Percentiles rank a stretch among this genome's conserved stretches.
Conservation (phyloP, 805 yeast species). For the Barnettozyma sp. region DNA sequence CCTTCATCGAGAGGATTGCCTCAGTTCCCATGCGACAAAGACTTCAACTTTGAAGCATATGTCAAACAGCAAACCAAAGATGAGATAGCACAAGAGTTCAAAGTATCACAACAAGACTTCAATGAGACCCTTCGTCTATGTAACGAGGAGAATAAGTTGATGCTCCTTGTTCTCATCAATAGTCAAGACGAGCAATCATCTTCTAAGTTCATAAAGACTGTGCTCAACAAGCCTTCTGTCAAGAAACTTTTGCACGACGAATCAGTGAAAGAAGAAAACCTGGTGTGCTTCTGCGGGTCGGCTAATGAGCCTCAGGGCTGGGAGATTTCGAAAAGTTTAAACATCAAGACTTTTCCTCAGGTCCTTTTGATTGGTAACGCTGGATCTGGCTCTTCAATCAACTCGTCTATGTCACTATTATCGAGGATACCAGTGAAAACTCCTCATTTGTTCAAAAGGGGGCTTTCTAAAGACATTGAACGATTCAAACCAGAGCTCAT, state of each 20-base stretch:
- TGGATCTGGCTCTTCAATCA: slow-evolving; percentile 35
- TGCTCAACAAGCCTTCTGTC: slow-evolving; percentile 33
- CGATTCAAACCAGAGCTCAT: slow-evolving; percentile 56
- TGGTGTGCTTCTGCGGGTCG: slow-evolving; percentile 59
- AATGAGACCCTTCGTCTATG: slow-evolving; percentile 18
- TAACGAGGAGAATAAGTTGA: slow-evolving; percentile 17
- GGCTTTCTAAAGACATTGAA: slow-evolving; percentile 37
- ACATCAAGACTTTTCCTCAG: slow-evolving; percentile 49
- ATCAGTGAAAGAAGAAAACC: slow-evolving; percentile 37
- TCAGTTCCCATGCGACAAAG: slow-evolving; percentile 20
- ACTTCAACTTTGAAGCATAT: slow-evolving; percentile 13
- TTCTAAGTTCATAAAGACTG: slow-evolving; percentile 34
- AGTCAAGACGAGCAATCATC: slow-evolving; percentile 26
- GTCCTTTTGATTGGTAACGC: slow-evolving; percentile 49
- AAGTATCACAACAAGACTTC: slow-evolving; percentile 17
- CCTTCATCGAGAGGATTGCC: slow-evolving; percentile 33
- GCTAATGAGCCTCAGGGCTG: slow-evolving; percentile 58
- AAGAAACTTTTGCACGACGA: slow-evolving; percentile 13
- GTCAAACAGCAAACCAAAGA: slow-evolving; percentile 16
- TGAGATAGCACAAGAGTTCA: slow-evolving; percentile 3
- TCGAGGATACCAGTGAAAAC: slow-evolving; percentile 27
- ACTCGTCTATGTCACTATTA: slow-evolving; percentile 30
- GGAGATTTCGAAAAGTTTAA: slow-evolving; percentile 53
- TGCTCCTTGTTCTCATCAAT: slow-evolving; percentile 17
- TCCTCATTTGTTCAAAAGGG: slow-evolving; percentile 29